Evolutionary conservation across 1,284 basidiomycete species (phyloP).

Genomic region (Malassezia dermatis): DNA sequence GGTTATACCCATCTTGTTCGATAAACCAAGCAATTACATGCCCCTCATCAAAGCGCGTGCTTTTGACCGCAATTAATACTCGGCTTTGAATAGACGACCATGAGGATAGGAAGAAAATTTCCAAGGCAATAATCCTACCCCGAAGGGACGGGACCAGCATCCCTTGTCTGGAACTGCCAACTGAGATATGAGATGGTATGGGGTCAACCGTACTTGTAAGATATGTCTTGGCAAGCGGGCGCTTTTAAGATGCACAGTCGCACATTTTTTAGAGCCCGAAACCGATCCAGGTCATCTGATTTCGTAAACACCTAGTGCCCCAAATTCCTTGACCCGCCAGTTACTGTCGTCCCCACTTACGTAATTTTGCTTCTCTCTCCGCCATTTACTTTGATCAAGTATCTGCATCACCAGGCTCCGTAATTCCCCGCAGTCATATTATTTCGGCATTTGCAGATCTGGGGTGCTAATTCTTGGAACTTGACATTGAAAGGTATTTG

Average conservation of each 20-base stretch:
- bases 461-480: too few relatives aligned
- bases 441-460: too few relatives aligned
- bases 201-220: background rate
- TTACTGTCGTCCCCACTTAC: background rate
- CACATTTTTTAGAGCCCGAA: background rate
- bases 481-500: too few relatives aligned
- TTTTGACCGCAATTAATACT: constrained; percentile 13
- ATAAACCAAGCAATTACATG: constrained; percentile 13
- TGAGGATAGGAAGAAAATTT: background rate
- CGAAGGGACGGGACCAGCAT: constrained; percentile 2
- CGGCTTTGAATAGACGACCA: background rate
- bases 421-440: too few relatives aligned
- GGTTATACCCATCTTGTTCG: constrained; percentile 3
- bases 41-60: constrained; percentile 18
- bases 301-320: background rate
- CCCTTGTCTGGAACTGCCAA: background rate
- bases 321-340: background rate
- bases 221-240: background rate
- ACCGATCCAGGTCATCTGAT: background rate
- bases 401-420: too few relatives aligned
- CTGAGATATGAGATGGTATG: too few relatives aligned
- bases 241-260: background rate
- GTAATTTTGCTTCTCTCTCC: background rate
- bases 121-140: constrained; percentile 14
- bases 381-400: too few relatives aligned